Base-by-base conservation (phyloP, 805 yeast genomes). In the Metschnikowia similis region DNA sequence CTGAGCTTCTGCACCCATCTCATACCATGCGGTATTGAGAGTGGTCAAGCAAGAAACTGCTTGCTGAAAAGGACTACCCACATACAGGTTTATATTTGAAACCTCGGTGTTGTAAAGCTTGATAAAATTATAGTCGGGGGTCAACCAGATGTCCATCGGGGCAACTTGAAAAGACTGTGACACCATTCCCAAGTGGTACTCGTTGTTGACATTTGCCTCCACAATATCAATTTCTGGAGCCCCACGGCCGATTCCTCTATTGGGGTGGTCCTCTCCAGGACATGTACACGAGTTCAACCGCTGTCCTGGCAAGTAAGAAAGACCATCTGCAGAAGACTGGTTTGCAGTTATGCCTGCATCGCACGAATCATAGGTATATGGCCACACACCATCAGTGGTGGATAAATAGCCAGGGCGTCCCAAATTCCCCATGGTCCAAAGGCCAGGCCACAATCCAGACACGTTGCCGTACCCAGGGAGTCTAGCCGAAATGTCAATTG, bases 301-400 rank as follows among this genome's bases (percentile, higher is more conserved):
- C 69, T 91, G 97, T 30, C 97, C 97, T 0, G 92, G 89, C 48
- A 91, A 72, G 62, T 81, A 89, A 1, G 91, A 85, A 37, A 90
- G 81, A 51, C 98, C 98, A 66, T 91, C 97, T 1, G 86, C 76
- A 0, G 95, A 82, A 6, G 95, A 85, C 71, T 91, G 97, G 66
- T 91, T 91, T 13, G 96, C 87, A 2, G 97, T 90, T 56, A 90
- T 90, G 57, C 98, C 98, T 2, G 91, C 90, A 71, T 91, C 97
- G 69, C 97, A 91, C 3, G 81, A 66, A 34, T 85, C 85, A 65
- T 91, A 91, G 1, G 92, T 75, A 62, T 90, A 91, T 4, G 98
- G 97, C 98, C 98, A 91, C 28, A 87, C 85, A 52, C 97, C 97
- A 27, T 91, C 96, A 2, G 96, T 82, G 3, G 92, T 75, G 6